A percentile compares a stretch with the other conserved stretches of the same genome.
Evolutionary conservation across 1,139 yeast genomes (phyloP).

Genomic region (Magnusiomyces tetraspermus): DNA sequence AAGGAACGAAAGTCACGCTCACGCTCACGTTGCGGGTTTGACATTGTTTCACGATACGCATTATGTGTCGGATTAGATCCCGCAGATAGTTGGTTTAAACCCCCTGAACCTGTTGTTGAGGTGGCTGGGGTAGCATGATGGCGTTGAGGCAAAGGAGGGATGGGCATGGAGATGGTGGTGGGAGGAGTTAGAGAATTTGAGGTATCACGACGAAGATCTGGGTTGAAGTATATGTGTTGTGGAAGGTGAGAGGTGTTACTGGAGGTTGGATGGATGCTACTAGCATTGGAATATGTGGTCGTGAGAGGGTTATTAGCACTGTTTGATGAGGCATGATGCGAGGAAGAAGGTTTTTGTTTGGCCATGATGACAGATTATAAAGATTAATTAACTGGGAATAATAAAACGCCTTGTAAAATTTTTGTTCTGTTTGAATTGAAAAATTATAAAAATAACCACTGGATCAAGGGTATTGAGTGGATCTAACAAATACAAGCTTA

Average conservation of each 20-base stretch:
- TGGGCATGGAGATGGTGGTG: slow-evolving; percentile 24
- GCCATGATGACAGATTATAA: neutral
- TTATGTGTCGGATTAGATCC: neutral
- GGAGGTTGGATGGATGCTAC: neutral
- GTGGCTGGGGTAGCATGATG: slow-evolving; percentile 11
- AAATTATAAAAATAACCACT: too few species aligned
- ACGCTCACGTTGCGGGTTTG: neutral
- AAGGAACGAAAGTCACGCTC: neutral
- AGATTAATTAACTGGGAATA: neutral
- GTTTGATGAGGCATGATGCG: neutral
- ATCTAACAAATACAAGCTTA: too few species aligned
- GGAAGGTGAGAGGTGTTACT: neutral
- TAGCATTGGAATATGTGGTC: neutral
- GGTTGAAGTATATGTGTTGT: neutral
- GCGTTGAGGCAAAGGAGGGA: slow-evolving; percentile 24
- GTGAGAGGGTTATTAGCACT: neutral
- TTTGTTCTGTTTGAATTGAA: too few species aligned
- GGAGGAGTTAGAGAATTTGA: slow-evolving; percentile 18
- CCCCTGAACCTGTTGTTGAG: slow-evolving; percentile 3
- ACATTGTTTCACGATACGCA: neutral
- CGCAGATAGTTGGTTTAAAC: neutral
- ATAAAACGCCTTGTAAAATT: too few species aligned
- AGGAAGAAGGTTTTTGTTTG: slow-evolving; percentile 1
- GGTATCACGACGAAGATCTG: neutral
- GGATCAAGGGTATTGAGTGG: too few species aligned